Conservation (phyloP, 441 rosid genomes). For the Corymbia calophylla region DNA sequence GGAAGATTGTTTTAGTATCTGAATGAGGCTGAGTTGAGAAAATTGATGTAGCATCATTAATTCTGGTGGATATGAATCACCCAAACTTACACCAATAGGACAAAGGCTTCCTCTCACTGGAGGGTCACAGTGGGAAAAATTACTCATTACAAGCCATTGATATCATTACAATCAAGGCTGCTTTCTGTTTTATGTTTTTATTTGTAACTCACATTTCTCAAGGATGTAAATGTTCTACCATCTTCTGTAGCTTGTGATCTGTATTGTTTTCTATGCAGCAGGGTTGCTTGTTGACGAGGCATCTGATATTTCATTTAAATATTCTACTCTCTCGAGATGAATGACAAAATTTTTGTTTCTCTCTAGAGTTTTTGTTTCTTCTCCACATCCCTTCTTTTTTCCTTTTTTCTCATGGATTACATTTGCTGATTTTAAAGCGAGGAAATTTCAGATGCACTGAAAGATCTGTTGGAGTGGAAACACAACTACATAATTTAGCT, state of each 20-base stretch:
- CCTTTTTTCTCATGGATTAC: slow-evolving; percentile 1
- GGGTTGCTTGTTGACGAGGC: neutral
- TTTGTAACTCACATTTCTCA: neutral
- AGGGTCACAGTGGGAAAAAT: neutral
- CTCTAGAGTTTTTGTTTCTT: neutral
- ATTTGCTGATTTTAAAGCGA: slow-evolving; percentile 42
- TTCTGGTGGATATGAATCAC: neutral
- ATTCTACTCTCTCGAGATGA: neutral
- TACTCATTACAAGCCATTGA: neutral
- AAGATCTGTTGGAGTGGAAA: slow-evolving; percentile 85
- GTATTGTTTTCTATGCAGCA: neutral
- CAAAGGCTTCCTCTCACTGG: neutral
- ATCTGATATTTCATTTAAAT: neutral
- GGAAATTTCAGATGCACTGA: slow-evolving; percentile 93
- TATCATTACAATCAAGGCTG: neutral
- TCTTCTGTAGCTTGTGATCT: neutral
- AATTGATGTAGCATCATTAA: neutral
- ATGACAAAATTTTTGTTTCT: neutral
- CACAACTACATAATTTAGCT: slow-evolving; percentile 81
- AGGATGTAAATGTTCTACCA: neutral
- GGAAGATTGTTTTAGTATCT: neutral
- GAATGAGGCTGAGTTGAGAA: neutral
- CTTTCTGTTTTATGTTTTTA: neutral
- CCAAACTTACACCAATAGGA: neutral
- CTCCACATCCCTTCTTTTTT: neutral